Conservation (phyloP, 2,329 filamentous ascomycete species). For the Bipolaris victoriae region DNA sequence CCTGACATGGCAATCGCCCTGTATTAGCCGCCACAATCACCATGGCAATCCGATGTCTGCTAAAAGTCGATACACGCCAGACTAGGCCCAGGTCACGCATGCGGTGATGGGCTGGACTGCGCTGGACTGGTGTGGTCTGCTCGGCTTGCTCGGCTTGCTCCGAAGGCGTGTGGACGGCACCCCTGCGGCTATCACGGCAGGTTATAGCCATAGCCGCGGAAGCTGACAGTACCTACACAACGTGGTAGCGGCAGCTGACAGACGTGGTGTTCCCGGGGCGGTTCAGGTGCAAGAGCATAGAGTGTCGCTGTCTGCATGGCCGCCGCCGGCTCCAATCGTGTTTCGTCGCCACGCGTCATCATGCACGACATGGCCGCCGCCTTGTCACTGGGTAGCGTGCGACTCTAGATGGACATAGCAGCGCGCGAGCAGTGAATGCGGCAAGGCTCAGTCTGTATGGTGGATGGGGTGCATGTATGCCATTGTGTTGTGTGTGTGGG, state of each 20-base stretch:
- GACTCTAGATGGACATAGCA: not conserved
- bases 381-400: not conserved
- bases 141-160: conserved; percentile 9
- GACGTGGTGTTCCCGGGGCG: not conserved
- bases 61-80: not conserved
- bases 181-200: conserved; percentile 14
- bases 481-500: too few relatives aligned
- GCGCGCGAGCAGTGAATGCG: not conserved
- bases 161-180: conserved; percentile 6
- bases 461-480: too few relatives aligned
- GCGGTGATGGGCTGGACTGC: not conserved
- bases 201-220: not conserved
- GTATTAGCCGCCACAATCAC: not conserved
- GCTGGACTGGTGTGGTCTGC: not conserved
- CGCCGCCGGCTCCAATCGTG: not conserved
- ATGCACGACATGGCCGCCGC: conserved; percentile 13
- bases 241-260: conserved; percentile 8
- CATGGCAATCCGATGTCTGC: not conserved
- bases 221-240: not conserved
- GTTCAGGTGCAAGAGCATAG: not conserved
- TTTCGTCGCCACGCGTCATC: conserved; percentile 1
- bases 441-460: not conserved
- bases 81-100: not conserved
- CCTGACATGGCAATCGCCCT: not conserved
- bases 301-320: not conserved